These are phyloP conservation scores for Ascochyta clinopodiicola DNA, from an alignment of 2,329 filamentous ascomycete species.

Conservation along the genomic window DNA sequence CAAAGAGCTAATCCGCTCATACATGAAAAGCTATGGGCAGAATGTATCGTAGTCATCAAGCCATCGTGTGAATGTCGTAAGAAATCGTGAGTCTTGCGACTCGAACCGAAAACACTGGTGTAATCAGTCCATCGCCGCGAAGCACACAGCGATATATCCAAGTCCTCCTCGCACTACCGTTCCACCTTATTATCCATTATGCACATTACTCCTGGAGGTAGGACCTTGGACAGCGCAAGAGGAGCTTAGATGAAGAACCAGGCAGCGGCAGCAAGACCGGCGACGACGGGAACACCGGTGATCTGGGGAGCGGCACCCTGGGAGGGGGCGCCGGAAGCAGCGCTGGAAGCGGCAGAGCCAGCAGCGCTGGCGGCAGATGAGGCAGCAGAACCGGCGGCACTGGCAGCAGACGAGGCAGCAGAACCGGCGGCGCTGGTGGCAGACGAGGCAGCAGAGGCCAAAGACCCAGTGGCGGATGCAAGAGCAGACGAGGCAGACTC, in stretches of 20 bases:
- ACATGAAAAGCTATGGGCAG: conserved; percentile 30
- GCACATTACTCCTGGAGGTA: conserved; percentile 40
- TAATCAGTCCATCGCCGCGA: conserved; percentile 22
- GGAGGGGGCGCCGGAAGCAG: conserved; percentile 12
- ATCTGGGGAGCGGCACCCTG: conserved; percentile 38
- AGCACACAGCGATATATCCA: conserved; percentile 32
- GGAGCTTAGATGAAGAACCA: conserved; percentile 47
- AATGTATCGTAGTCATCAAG: conserved; percentile 35
- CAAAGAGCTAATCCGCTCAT: conserved; percentile 35
- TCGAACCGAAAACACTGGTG: conserved; percentile 17
- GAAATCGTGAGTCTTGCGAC: conserved; percentile 21
- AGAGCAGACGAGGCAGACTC: conserved; percentile 21
- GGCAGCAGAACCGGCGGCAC: conserved; percentile 19
- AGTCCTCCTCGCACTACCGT: conserved; percentile 23
- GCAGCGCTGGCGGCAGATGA: conserved; percentile 19
- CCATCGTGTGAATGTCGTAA: conserved; percentile 24
- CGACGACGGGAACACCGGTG: conserved; percentile 47
- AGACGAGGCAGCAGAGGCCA: conserved; percentile 21
- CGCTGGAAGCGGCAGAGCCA: conserved; percentile 22
- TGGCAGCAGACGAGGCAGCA: conserved; percentile 8
- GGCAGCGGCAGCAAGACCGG: conserved; percentile 46
- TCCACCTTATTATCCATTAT: conserved; percentile 33
- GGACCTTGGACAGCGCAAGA: conserved; percentile 25
- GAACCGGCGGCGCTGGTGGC: conserved; percentile 20
- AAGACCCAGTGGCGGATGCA: conserved; percentile 17